Conservation (phyloP, 2,329 filamentous ascomycete genomes). For the Beauveria bassiana region DNA sequence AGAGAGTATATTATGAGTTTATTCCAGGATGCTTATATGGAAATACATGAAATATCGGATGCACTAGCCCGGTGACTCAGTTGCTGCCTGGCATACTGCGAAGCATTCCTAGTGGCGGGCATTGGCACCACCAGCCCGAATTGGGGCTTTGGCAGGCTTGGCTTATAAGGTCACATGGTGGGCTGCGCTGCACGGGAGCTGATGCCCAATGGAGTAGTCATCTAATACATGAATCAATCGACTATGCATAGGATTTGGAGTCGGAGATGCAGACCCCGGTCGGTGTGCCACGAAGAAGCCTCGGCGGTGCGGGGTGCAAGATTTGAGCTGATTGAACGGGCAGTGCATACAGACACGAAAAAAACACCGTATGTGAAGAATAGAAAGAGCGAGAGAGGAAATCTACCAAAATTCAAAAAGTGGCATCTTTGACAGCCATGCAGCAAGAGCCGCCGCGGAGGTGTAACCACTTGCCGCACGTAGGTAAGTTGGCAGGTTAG, state of each 20-base stretch:
- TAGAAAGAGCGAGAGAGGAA: too few relatives aligned
- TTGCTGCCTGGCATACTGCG: not conserved
- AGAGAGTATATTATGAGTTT: too few relatives aligned
- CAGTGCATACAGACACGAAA: too few relatives aligned
- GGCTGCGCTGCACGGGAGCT: not conserved
- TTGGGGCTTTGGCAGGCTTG: not conserved
- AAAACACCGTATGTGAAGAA: too few relatives aligned
- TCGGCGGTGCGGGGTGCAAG: not conserved
- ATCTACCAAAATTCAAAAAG: too few relatives aligned
- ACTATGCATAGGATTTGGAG: not conserved
- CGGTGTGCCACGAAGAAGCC: not conserved
- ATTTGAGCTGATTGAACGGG: too few relatives aligned
- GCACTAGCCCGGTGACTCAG: conserved; percentile 5
- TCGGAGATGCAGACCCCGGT: not conserved
- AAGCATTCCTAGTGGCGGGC: not conserved
- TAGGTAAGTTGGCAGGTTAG: too few relatives aligned
- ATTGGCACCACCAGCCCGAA: not conserved
- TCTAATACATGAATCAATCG: not conserved
- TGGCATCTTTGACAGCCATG: too few relatives aligned
- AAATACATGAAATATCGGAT: not conserved
- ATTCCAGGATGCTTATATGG: too few relatives aligned
- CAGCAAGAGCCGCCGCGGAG: too few relatives aligned
- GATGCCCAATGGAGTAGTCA: not conserved
- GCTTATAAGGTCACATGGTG: not conserved
- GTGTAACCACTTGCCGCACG: not conserved